Evolutionary conservation across 2,329 filamentous ascomycete species (phyloP).

Genomic region (Pseudogymnoascus sp.): DNA sequence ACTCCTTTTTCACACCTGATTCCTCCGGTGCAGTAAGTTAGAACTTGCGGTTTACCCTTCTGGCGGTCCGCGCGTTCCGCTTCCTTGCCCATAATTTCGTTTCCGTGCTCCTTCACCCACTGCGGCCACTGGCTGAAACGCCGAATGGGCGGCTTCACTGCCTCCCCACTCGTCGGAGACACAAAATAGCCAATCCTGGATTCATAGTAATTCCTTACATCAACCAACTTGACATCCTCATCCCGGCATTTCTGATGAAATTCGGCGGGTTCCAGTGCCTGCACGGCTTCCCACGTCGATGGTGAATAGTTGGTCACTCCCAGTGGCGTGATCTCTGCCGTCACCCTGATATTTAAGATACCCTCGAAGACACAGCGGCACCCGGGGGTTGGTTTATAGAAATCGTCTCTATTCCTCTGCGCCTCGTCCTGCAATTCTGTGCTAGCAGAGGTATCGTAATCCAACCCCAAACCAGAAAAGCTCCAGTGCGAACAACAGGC

Average conservation of each 20-base stretch:
- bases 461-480: constrained; percentile 21
- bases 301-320: constrained; percentile 27
- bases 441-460: constrained; percentile 9
- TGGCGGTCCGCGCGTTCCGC: background rate
- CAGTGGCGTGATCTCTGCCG: constrained; percentile 27
- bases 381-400: constrained; percentile 25
- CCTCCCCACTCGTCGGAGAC: constrained; percentile 21
- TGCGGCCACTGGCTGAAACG: constrained; percentile 28
- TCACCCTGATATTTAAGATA: constrained; percentile 19
- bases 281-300: constrained; percentile 22
- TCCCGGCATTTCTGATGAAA: constrained; percentile 24
- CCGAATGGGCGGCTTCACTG: constrained; percentile 24
- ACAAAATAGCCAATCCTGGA: constrained; percentile 29
- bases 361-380: constrained; percentile 27
- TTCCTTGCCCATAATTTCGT: background rate
- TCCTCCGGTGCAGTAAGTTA: constrained; percentile 29
- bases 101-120: constrained; percentile 23
- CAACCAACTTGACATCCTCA: constrained; percentile 20
- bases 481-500: constrained; percentile 25
- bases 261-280: constrained; percentile 21
- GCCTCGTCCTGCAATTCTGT: background rate
- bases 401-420: constrained; percentile 12
- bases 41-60: constrained; percentile 18
- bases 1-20: constrained; percentile 29
- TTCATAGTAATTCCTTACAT: constrained; percentile 29